Conservation (phyloP, 306 rosid species). For the Cicer yamashitae region DNA sequence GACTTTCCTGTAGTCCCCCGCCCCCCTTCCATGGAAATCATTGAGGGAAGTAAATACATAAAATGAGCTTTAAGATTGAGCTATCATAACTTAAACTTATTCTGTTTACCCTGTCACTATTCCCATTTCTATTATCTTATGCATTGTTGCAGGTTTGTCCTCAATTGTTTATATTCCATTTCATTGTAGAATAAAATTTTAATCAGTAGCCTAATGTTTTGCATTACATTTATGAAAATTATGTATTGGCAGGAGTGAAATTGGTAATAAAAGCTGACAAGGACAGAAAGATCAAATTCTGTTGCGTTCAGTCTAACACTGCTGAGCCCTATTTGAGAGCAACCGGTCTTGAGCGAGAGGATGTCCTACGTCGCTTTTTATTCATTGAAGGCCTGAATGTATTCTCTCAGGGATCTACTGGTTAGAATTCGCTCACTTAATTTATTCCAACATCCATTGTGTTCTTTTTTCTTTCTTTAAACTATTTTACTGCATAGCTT, state of each 20-base stretch:
- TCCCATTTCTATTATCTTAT: neutral
- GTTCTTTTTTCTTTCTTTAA: constrained; percentile 2
- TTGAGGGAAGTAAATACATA: neutral
- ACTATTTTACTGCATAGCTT: neutral
- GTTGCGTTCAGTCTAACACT: constrained; percentile 70
- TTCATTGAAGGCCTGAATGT: constrained; percentile 67
- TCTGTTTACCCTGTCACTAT: neutral
- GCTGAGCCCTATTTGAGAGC: constrained; percentile 74
- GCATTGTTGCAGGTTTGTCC: constrained; percentile 28
- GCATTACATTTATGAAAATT: constrained; percentile 14
- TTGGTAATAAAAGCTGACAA: constrained; percentile 72
- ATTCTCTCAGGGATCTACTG: constrained; percentile 71
- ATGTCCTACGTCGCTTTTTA: constrained; percentile 64
- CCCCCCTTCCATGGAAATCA: neutral
- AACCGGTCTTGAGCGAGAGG: constrained; percentile 70
- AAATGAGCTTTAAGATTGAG: neutral
- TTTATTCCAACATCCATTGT: neutral
- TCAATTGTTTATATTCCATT: constrained; percentile 14
- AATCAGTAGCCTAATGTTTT: neutral
- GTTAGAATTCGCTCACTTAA: constrained; percentile 47
- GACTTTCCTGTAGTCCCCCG: neutral
- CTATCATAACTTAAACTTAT: neutral
- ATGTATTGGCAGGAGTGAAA: constrained; percentile 63
- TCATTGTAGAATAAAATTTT: neutral
- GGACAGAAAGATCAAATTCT: constrained; percentile 72